phyloP scores from a whole-genome alignment of 768 basidiomycete species.

The Suillus placidus region DNA sequence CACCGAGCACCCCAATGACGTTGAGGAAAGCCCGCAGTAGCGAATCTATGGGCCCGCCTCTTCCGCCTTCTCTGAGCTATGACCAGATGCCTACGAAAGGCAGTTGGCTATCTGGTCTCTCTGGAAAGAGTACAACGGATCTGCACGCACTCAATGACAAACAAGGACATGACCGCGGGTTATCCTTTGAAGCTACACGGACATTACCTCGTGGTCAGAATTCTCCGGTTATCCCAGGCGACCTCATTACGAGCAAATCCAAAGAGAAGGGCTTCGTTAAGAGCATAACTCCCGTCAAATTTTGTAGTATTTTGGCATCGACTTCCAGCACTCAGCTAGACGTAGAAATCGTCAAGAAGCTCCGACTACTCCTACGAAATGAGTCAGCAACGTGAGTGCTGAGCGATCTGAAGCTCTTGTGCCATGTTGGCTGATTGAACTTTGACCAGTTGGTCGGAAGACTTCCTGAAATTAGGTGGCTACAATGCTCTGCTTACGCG shows the following conservation, averaged over 20 bases:
- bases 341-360: slow-evolving; percentile 84
- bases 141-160: slow-evolving; percentile 30
- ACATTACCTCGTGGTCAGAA: slow-evolving; percentile 58
- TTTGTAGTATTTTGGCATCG: slow-evolving; percentile 66
- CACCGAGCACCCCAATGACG: slow-evolving; percentile 53
- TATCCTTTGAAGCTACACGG: slow-evolving; percentile 58
- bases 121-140: slow-evolving; percentile 35
- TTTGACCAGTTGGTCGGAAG: slow-evolving; percentile 78
- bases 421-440: slow-evolving; percentile 10
- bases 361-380: slow-evolving; percentile 84
- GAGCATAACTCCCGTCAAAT: slow-evolving; percentile 62
- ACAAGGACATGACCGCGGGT: slow-evolving; percentile 54
- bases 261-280: slow-evolving; percentile 60
- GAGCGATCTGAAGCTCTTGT: slow-evolving; percentile 2
- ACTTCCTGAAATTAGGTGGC: slow-evolving; percentile 82
- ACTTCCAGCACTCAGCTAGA: slow-evolving; percentile 78
- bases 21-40: slow-evolving; percentile 74
- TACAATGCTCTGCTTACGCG: slow-evolving; percentile 83
- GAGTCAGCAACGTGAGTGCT: slow-evolving; percentile 77
- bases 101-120: slow-evolving; percentile 29
- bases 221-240: slow-evolving; percentile 41
- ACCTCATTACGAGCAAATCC: slow-evolving; percentile 39
- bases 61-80: slow-evolving; percentile 40
- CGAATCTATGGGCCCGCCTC: slow-evolving; percentile 65
- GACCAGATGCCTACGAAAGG: slow-evolving; percentile 35